These are phyloP conservation scores for Cytospora leucostoma DNA, from an alignment of 2,329 filamentous ascomycete species.

Conservation along the genomic window DNA sequence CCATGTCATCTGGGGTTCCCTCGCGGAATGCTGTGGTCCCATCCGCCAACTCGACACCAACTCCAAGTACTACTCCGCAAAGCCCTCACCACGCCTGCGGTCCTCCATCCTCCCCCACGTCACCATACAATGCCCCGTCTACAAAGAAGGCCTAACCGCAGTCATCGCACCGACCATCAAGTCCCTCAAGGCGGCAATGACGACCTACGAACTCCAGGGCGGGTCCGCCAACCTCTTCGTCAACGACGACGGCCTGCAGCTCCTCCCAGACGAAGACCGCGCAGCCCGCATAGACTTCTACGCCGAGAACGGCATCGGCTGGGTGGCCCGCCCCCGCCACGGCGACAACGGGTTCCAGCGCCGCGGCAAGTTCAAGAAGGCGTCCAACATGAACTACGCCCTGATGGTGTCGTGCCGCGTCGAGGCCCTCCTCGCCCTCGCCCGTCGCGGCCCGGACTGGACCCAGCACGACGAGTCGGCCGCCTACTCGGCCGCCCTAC, in stretches of 20 bases:
- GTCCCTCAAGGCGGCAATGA: constrained; percentile 76
- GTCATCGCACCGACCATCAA: constrained; percentile 78
- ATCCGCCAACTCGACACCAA: constrained; percentile 72
- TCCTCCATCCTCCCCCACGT: constrained; percentile 64
- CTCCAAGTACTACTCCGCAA: constrained; percentile 80
- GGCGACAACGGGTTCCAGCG: constrained; percentile 64
- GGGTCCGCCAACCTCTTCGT: constrained; percentile 78
- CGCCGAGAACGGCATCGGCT: constrained; percentile 68
- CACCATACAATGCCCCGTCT: constrained; percentile 85
- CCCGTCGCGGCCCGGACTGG: constrained; percentile 63
- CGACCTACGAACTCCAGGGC: constrained; percentile 74
- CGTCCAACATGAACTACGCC: constrained; percentile 73
- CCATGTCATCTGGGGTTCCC: constrained; percentile 74
- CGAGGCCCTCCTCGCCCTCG: constrained; percentile 64
- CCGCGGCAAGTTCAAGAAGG: constrained; percentile 69
- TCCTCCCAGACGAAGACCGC: constrained; percentile 63
- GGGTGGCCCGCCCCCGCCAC: constrained; percentile 66
- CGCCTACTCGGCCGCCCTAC: constrained; percentile 66
- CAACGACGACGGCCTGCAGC: constrained; percentile 74
- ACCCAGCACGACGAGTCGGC: constrained; percentile 67
- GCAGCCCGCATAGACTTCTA: constrained; percentile 65
- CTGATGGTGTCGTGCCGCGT: constrained; percentile 69
- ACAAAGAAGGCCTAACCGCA: constrained; percentile 76
- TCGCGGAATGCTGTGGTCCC: constrained; percentile 76
- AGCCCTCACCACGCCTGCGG: constrained; percentile 64